phyloP scores from a whole-genome alignment of 352 stramenopile genomes.

The Pythium coloratum region DNA sequence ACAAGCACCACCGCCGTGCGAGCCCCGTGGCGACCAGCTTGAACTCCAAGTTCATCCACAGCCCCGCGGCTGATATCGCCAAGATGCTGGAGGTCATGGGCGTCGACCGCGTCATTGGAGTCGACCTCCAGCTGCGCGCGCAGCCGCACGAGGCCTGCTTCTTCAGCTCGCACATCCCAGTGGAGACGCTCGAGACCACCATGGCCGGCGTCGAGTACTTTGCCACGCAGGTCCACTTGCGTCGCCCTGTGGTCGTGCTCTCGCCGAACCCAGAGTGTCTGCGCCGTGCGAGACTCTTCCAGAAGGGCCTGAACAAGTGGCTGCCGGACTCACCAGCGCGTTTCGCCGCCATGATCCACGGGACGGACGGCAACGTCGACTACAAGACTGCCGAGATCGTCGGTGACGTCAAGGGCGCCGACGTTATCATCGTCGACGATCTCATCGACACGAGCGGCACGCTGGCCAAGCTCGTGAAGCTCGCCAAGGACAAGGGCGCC shows the following conservation, averaged over 20 bases:
- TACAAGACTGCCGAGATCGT: slow-evolving; percentile 83
- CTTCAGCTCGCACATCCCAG: slow-evolving; percentile 88
- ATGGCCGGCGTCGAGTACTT: slow-evolving; percentile 92
- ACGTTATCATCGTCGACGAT: slow-evolving; percentile 93
- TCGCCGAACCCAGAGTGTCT: slow-evolving; percentile 88
- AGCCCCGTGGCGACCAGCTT: slow-evolving; percentile 86
- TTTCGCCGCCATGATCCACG: slow-evolving; percentile 85
- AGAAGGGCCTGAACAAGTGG: slow-evolving; percentile 87
- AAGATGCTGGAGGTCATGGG: slow-evolving; percentile 95
- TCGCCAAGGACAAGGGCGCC: slow-evolving; percentile 80
- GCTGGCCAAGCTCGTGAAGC: slow-evolving; percentile 77
- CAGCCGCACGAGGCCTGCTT: slow-evolving; percentile 90
- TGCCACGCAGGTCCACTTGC: slow-evolving; percentile 79
- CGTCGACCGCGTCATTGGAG: slow-evolving; percentile 92
- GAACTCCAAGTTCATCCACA: slow-evolving; percentile 92
- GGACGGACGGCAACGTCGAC: slow-evolving; percentile 52
- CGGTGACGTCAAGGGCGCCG: slow-evolving; percentile 83
- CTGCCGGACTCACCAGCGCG: slow-evolving; percentile 75
- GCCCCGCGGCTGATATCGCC: slow-evolving; percentile 82
- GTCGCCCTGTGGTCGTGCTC: slow-evolving; percentile 82
- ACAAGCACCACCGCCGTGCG: slow-evolving; percentile 91
- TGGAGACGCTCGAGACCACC: slow-evolving; percentile 93
- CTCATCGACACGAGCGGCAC: slow-evolving; percentile 88
- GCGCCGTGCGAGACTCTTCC: slow-evolving; percentile 82
- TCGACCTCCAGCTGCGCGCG: slow-evolving; percentile 91